Base-by-base conservation (phyloP, 257 asterid species). In the Phtheirospermum japonicum region DNA sequence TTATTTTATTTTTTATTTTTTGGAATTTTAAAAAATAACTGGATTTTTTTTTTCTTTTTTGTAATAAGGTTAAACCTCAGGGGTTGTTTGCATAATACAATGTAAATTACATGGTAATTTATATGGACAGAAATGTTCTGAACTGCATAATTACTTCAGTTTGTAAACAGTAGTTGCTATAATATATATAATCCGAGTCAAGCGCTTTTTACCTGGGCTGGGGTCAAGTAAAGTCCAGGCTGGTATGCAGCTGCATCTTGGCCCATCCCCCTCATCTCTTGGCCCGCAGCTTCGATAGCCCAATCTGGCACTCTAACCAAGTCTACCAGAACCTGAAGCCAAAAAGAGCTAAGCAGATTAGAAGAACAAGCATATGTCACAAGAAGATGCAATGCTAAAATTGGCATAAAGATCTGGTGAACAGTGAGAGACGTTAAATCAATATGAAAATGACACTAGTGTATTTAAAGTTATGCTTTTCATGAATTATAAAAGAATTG, bases 251-350 rank as follows among this genome's bases (percentile, higher is more conserved):
- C 85, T 52, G 96, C 83, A 75, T 89, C 97, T 77, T 85, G 99
- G 46, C 88, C 96, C 87, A 93, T 87, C 30, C 85, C 96, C 75
- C 99, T 85, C 97, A 89, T 78, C 79, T 89, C 96, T 68, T 83
- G 99, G 17, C 96, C 99, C 61, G 96, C 93, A 57, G 98, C 99
- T 82, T 89, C 97, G 57, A 89, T 77, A 56, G 99, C 96, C 97
- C 96, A 93, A 71, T 82, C 96, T 20, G 99, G 99, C 59, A 87
- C 97, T 64, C 97, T 77, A 54, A 93, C 85, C 96, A 93, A 79
- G 82, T 93, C 99, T 30, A 93, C 89, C 73, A 89, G 71, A 46
- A 93, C 89, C 97, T 93, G 74, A 14, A 72, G 23, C 60, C 63
- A 71, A 40, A 58, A 14, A 60, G 55, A 18, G 60, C 55, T 56